These are phyloP conservation scores for Nymphaea colorata DNA, from an alignment of 164 flowering plant species.

Conservation along the genomic window DNA sequence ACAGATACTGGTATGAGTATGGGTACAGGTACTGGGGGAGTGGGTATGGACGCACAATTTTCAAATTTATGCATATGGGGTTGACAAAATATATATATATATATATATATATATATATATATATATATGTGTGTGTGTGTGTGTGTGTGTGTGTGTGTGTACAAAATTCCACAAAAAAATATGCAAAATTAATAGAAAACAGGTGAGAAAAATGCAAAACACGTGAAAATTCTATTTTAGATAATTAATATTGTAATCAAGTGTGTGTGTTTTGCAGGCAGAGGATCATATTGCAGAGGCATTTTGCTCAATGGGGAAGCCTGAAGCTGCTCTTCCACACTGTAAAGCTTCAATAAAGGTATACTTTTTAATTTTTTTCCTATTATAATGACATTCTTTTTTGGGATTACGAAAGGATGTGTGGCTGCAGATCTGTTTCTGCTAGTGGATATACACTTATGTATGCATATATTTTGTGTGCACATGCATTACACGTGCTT, in stretches of 20 bases:
- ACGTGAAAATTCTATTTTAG: neutral
- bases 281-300: conserved; percentile 74
- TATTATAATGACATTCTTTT: too few species aligned
- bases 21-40: too few species aligned
- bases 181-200: neutral
- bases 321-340: conserved; percentile 37
- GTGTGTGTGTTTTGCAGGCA: conserved; percentile 26
- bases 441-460: neutral
- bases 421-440: neutral
- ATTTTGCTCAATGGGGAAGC: conserved; percentile 46
- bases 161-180: neutral
- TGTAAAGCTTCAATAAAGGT: conserved; percentile 74
- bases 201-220: too few species aligned
- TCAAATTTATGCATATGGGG: neutral
- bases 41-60: too few species aligned
- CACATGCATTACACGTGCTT: neutral
- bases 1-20: too few species aligned
- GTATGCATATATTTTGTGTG: neutral
- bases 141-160: neutral
- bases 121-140: neutral
- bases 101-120: too few species aligned
- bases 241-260: neutral
- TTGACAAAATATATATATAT: neutral
- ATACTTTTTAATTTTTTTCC: neutral
- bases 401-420: too few species aligned